Conservation (phyloP, 345 rosid genomes). For the Murraya paniculata region DNA sequence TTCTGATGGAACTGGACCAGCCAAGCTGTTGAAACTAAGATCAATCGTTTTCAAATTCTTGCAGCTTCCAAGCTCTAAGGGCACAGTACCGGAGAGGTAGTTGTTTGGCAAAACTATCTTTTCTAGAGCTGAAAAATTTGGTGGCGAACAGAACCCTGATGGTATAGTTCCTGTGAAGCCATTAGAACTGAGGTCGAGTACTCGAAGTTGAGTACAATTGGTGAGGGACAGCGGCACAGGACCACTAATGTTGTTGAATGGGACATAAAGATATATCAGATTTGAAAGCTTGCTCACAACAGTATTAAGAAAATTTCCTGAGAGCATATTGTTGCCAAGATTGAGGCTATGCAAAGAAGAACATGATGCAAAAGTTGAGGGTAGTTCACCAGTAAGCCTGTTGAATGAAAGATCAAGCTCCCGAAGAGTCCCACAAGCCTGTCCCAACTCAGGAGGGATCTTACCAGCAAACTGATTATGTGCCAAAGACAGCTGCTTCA, state of each 20-base stretch:
- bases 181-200: slow-evolving; percentile 84
- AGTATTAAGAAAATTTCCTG: slow-evolving; percentile 65
- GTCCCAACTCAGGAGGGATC: slow-evolving; percentile 69
- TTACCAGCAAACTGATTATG: slow-evolving; percentile 57
- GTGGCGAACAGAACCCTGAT: slow-evolving; percentile 53
- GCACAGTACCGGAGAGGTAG: slow-evolving; percentile 72
- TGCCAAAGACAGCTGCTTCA: slow-evolving; percentile 56
- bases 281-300: slow-evolving; percentile 61
- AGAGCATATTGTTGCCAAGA: slow-evolving; percentile 65
- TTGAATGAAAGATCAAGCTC: slow-evolving; percentile 75
- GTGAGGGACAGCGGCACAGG: slow-evolving; percentile 58
- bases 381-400: slow-evolving; percentile 60
- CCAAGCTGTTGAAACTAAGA: slow-evolving; percentile 82
- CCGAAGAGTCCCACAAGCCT: slow-evolving; percentile 49
- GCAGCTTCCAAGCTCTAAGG: slow-evolving; percentile 71
- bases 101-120: slow-evolving; percentile 67
- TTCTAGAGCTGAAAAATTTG: slow-evolving; percentile 48
- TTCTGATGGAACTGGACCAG: slow-evolving; percentile 58
- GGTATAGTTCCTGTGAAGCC: slow-evolving; percentile 63
- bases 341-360: slow-evolving; percentile 56
- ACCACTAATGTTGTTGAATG: slow-evolving; percentile 83
- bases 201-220: slow-evolving; percentile 58
- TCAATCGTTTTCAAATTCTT: slow-evolving; percentile 66
- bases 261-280: slow-evolving; percentile 49
- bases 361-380: slow-evolving; percentile 46